Conservation (phyloP, 257 asterid species). For the Penstemon barbatus region DNA sequence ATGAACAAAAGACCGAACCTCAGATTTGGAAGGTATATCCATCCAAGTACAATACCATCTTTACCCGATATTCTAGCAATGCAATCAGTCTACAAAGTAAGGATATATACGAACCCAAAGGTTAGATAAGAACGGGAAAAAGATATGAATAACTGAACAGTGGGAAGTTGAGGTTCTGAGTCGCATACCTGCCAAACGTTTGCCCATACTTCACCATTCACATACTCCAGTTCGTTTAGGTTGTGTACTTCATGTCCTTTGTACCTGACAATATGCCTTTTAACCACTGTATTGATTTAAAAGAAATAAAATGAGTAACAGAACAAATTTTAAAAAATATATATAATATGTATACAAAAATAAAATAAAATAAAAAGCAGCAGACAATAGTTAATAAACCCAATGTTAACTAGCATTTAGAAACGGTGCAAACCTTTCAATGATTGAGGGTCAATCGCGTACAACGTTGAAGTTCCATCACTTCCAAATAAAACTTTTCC, state of each 20-base stretch:
- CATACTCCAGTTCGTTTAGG: slow-evolving; percentile 88
- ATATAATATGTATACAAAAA: neutral
- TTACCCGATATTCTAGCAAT: slow-evolving; percentile 77
- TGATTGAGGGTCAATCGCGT: slow-evolving; percentile 66
- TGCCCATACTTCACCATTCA: slow-evolving; percentile 95
- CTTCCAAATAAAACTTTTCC: slow-evolving; percentile 75
- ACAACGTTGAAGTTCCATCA: slow-evolving; percentile 90
- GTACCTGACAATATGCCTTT: slow-evolving; percentile 61
- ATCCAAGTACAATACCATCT: slow-evolving; percentile 67
- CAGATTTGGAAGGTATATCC: slow-evolving; percentile 77
- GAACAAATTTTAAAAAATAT: neutral
- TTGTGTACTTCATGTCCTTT: slow-evolving; percentile 70
- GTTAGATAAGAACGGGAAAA: neutral
- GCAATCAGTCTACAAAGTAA: slow-evolving; percentile 80
- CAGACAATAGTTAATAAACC: neutral
- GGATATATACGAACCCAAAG: neutral
- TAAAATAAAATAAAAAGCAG: neutral
- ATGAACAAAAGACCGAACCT: slow-evolving; percentile 44
- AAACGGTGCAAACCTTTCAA: slow-evolving; percentile 55
- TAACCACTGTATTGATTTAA: slow-evolving; percentile 49
- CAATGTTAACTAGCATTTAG: slow-evolving; percentile 18
- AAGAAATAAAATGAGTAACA: slow-evolving; percentile 13
- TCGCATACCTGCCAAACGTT: slow-evolving; percentile 71
- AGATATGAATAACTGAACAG: neutral
- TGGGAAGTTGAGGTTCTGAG: neutral